phyloP scores from a whole-genome alignment of 306 rosid species.

The Malus sylvestris region DNA sequence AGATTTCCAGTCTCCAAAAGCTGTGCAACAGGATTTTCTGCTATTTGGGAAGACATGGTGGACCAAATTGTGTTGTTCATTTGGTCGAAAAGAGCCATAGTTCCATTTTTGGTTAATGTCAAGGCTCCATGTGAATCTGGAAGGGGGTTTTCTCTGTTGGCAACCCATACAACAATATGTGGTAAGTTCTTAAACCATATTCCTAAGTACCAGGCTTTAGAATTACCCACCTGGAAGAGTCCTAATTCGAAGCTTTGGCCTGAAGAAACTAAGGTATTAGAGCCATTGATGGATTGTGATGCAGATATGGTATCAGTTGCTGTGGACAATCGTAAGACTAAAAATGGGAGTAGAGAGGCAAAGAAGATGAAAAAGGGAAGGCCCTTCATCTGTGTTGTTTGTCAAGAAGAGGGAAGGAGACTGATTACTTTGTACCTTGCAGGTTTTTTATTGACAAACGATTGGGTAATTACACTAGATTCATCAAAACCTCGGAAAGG shows the following conservation, averaged over 20 bases:
- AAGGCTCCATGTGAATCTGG: neutral
- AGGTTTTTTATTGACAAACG: too few relatives aligned
- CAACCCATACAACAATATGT: slow-evolving; percentile 13
- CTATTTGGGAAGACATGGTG: neutral
- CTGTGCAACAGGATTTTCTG: slow-evolving; percentile 12
- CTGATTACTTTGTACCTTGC: too few relatives aligned
- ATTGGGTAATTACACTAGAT: too few relatives aligned
- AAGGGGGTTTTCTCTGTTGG: slow-evolving; percentile 12
- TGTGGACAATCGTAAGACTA: neutral
- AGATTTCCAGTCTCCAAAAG: slow-evolving; percentile 36
- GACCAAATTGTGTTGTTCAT: slow-evolving; percentile 4
- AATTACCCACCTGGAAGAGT: slow-evolving; percentile 2
- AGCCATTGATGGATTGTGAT: neutral
- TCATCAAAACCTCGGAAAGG: too few relatives aligned
- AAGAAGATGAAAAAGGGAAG: neutral
- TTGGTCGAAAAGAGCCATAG: neutral
- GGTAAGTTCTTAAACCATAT: slow-evolving; percentile 15
- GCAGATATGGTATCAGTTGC: slow-evolving; percentile 6
- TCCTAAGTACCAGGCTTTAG: slow-evolving; percentile 8
- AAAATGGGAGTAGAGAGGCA: neutral
- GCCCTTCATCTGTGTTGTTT: neutral
- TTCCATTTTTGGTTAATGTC: neutral
- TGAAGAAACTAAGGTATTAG: slow-evolving; percentile 2
- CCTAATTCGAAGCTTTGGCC: slow-evolving; percentile 12
- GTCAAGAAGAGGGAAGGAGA: neutral